phyloP scores from a whole-genome alignment of 1,284 basidiomycete species.

The Ganoderma boninense region DNA sequence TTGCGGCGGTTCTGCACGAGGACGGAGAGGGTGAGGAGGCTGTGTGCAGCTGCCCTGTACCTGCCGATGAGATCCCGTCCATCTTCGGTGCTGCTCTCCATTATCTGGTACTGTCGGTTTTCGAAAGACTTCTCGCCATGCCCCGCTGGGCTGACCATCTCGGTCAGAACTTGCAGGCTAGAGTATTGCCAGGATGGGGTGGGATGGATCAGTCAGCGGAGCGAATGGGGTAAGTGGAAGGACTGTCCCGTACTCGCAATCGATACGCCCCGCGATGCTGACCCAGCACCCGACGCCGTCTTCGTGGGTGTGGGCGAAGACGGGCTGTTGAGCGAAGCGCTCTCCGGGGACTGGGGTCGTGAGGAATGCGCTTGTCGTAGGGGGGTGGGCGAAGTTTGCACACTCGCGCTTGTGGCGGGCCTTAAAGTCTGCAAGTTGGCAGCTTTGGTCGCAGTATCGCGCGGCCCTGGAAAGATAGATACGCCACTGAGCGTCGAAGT shows the following conservation, averaged over 20 bases:
- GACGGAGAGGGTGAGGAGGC: slow-evolving; percentile 18
- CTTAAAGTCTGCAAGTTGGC: slow-evolving; percentile 27
- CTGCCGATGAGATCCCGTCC: slow-evolving; percentile 16
- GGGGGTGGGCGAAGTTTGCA: slow-evolving; percentile 23
- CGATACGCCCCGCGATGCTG: slow-evolving; percentile 19
- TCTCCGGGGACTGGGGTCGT: slow-evolving; percentile 9
- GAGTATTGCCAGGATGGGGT: neutral
- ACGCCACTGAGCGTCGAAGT: neutral
- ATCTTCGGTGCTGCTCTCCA: neutral
- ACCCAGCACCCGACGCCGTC: slow-evolving; percentile 27
- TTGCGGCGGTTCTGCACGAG: slow-evolving; percentile 29
- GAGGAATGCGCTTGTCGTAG: slow-evolving; percentile 22
- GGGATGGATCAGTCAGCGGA: neutral
- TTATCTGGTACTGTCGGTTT: slow-evolving; percentile 12
- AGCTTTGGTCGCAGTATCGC: slow-evolving; percentile 24
- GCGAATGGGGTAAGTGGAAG: neutral
- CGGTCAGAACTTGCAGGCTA: slow-evolving; percentile 15
- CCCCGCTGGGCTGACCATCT: neutral
- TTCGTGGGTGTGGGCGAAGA: slow-evolving; percentile 23
- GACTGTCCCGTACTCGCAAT: slow-evolving; percentile 21
- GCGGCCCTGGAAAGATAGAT: slow-evolving; percentile 9
- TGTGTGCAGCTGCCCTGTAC: slow-evolving; percentile 19
- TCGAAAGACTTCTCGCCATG: neutral
- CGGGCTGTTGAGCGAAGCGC: slow-evolving; percentile 18
- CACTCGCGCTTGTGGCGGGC: slow-evolving; percentile 27